A percentile compares a stretch with the other conserved stretches of the same genome.
These are phyloP conservation scores for Aurantiochytrium sp. DNA, from an alignment of 108 stramenopile species.

Conservation along the genomic window DNA sequence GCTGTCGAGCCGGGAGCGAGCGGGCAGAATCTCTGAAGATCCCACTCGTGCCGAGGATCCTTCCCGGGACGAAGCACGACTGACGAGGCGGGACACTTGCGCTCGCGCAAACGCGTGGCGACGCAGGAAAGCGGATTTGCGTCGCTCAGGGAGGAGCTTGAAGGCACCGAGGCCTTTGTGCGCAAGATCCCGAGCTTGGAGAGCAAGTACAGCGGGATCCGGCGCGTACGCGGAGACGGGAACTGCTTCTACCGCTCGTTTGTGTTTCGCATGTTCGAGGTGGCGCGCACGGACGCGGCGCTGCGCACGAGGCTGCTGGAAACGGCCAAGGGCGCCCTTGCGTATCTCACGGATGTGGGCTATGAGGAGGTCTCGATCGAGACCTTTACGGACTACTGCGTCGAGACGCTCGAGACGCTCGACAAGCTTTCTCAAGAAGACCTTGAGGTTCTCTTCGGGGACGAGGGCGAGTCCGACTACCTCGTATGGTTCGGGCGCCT, in stretches of 20 bases:
- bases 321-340: constrained; percentile 29
- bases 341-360: constrained; percentile 40
- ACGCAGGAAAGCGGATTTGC: not conserved
- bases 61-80: too few species aligned
- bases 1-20: too few species aligned
- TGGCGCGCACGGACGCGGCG: not conserved
- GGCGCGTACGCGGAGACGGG: constrained; percentile 59
- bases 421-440: constrained; percentile 32
- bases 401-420: constrained; percentile 40
- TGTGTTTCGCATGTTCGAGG: constrained; percentile 52
- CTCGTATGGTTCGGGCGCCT: constrained; percentile 53
- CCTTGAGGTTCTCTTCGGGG: constrained; percentile 40
- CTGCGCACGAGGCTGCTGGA: not conserved
- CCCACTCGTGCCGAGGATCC: too few species aligned
- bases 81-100: too few species aligned
- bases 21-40: too few species aligned
- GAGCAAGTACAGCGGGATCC: constrained; percentile 44
- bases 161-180: not conserved
- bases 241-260: constrained; percentile 63
- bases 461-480: constrained; percentile 38
- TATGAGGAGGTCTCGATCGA: constrained; percentile 55
- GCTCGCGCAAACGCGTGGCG: too few species aligned
- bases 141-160: not conserved
- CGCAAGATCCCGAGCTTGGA: not conserved
- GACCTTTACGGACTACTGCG: constrained; percentile 45